These are phyloP conservation scores for Penium margaritaceum DNA, from an alignment of 139 green algal genomes.

Conservation along the genomic window DNA sequence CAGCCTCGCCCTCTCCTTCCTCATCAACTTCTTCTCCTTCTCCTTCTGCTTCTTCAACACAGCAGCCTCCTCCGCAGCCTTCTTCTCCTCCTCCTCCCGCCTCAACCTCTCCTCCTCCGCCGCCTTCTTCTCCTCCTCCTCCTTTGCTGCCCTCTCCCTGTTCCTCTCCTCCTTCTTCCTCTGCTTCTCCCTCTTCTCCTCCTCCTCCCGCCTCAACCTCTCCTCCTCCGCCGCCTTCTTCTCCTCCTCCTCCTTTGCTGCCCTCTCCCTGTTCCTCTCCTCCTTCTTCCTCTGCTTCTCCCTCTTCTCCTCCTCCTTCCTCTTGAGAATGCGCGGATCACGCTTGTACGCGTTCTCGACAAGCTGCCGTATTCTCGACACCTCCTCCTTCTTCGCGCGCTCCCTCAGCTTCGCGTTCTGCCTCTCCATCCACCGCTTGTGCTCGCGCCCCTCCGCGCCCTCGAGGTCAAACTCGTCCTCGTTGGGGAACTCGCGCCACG, in stretches of 20 bases:
- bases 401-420: constrained; percentile 86
- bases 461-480: constrained; percentile 88
- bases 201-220: constrained; percentile 34
- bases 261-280: constrained; percentile 38
- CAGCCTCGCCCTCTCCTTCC: constrained; percentile 72
- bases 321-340: constrained; percentile 37
- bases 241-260: constrained; percentile 47
- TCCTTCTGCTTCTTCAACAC: constrained; percentile 64
- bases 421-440: constrained; percentile 83
- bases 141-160: constrained; percentile 58
- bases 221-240: constrained; percentile 47
- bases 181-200: constrained; percentile 24
- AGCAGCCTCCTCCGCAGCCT: constrained; percentile 51
- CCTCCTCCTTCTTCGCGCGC: constrained; percentile 90
- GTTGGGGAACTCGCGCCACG: constrained; percentile 91
- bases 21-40: constrained; percentile 71
- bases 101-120: constrained; percentile 46
- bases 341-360: constrained; percentile 74
- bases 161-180: constrained; percentile 51
- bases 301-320: constrained; percentile 65
- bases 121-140: constrained; percentile 46
- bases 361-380: constrained; percentile 71
- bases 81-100: constrained; percentile 70
- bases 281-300: constrained; percentile 49
- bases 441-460: constrained; percentile 68